Base-by-base conservation (phyloP, 768 basidiomycete genomes). In the Russula lepida region DNA sequence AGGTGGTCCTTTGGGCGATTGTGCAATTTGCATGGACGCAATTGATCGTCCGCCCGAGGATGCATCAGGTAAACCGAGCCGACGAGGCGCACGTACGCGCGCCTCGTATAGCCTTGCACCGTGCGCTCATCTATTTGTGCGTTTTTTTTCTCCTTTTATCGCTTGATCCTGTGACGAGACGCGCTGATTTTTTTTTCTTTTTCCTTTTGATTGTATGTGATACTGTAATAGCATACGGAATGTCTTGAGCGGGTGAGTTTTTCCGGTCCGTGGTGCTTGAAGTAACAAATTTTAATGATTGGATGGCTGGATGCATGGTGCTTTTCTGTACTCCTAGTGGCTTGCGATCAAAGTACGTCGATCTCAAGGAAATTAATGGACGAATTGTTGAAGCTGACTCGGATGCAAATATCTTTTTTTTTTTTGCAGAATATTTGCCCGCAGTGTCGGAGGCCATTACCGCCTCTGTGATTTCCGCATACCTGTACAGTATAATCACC, bases 1-100 rank as follows among this genome's bases (percentile, higher is more conserved):
- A 2, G 86, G 86, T 48, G 83, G 86, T 65, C 81, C 86, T 3
- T 74, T 92, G 17, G 92, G 89, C 7, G 91, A 95, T 69, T 97
- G 93, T 67, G 83, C 91, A 6, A 95, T 97, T 55, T 95, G 93
- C 68, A 94, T 95, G 91, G 93, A 95, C 60, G 80, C 84, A 5
- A 94, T 95, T 64, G 68, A 55, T 44, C 55, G 51, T 33, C 64
- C 53, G 19, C 47, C 59, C 9, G 63, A 60, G 43, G 63, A 81
- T 43, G 70, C 81, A 27, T 80, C 84, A 17, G 47, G 63, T 12
- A 60, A 54, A 49, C 37, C 56, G 7, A 68, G 64, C 27, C 56
- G 50, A 23, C 58, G 51, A 28, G 55, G 54, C 12, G 39, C 43
- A 53, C 43, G 47, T 13, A 50, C 55, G 13, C 49, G 56, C 28